Conservation (phyloP, 805 yeast species). For the Lachancea fermentati region DNA sequence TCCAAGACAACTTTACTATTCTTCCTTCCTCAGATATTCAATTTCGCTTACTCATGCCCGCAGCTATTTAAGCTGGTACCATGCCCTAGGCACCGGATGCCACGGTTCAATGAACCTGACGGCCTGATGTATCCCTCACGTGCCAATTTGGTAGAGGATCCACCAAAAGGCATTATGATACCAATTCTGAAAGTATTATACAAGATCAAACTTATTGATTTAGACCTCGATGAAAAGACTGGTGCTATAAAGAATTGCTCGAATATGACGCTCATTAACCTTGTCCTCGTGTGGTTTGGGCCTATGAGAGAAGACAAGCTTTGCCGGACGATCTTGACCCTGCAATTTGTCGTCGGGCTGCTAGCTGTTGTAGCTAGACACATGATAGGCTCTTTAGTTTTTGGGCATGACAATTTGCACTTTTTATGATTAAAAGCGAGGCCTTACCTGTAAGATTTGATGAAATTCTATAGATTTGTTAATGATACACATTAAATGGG, state of each 20-base stretch:
- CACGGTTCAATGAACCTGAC: slow-evolving; percentile 60
- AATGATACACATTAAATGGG: background rate
- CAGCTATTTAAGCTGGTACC: slow-evolving; percentile 83
- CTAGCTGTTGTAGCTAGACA: slow-evolving; percentile 69
- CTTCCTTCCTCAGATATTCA: slow-evolving; percentile 85
- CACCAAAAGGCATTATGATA: slow-evolving; percentile 31
- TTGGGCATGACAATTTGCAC: slow-evolving; percentile 81
- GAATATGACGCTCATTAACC: slow-evolving; percentile 83
- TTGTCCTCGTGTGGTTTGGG: slow-evolving; percentile 79
- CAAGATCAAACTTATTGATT: slow-evolving; percentile 39
- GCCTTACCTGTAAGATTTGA: background rate
- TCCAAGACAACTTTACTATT: slow-evolving; percentile 85
- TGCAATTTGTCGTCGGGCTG: slow-evolving; percentile 66
- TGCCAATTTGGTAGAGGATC: slow-evolving; percentile 38
- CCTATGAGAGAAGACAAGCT: slow-evolving; percentile 81
- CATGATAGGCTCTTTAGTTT: slow-evolving; percentile 75
- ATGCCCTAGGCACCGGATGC: slow-evolving; percentile 94
- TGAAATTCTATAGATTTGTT: background rate
- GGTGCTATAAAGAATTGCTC: slow-evolving; percentile 44
- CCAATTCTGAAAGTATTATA: slow-evolving; percentile 41
- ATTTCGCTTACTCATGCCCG: slow-evolving; percentile 87
- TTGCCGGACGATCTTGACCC: slow-evolving; percentile 50
- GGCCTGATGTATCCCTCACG: slow-evolving; percentile 73
- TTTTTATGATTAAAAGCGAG: slow-evolving; percentile 1
- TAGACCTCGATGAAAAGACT: slow-evolving; percentile 38